These are phyloP conservation scores for Fremontodendron californicum DNA, from an alignment of 345 rosid genomes.

Conservation along the genomic window DNA sequence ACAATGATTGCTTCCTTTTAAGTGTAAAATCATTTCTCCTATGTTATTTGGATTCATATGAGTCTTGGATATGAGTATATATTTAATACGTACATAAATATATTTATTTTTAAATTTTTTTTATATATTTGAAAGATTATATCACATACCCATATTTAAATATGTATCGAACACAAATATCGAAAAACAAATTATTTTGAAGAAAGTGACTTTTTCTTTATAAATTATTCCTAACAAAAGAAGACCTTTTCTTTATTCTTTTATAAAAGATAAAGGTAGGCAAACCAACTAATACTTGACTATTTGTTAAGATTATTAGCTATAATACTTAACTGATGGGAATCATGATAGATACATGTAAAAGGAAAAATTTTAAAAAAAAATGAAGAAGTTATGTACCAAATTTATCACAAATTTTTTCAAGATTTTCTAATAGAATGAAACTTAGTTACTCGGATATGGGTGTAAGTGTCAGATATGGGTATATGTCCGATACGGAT, in stretches of 20 bases:
- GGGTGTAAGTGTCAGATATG: too few relatives aligned
- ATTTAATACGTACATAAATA: too few relatives aligned
- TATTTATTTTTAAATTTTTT: too few relatives aligned
- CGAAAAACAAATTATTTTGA: neutral
- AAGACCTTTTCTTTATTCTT: neutral
- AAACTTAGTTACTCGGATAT: too few relatives aligned
- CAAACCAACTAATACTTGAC: neutral
- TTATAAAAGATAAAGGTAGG: conserved; percentile 2
- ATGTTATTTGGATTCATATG: too few relatives aligned
- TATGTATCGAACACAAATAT: too few relatives aligned
- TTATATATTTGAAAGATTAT: too few relatives aligned
- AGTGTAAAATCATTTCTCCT: neutral
- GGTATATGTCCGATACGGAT: too few relatives aligned
- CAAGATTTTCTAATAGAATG: neutral
- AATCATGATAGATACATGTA: neutral
- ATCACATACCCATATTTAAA: too few relatives aligned
- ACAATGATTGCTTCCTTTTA: neutral
- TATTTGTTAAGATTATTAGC: neutral
- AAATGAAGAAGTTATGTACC: too few relatives aligned
- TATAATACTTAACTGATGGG: neutral
- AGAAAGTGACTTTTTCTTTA: neutral
- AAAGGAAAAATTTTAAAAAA: too few relatives aligned
- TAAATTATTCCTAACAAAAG: neutral
- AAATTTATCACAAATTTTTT: neutral
- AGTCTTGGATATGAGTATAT: too few relatives aligned